phyloP scores from a whole-genome alignment of 1,284 basidiomycete species.

The Trametes polyzona region DNA sequence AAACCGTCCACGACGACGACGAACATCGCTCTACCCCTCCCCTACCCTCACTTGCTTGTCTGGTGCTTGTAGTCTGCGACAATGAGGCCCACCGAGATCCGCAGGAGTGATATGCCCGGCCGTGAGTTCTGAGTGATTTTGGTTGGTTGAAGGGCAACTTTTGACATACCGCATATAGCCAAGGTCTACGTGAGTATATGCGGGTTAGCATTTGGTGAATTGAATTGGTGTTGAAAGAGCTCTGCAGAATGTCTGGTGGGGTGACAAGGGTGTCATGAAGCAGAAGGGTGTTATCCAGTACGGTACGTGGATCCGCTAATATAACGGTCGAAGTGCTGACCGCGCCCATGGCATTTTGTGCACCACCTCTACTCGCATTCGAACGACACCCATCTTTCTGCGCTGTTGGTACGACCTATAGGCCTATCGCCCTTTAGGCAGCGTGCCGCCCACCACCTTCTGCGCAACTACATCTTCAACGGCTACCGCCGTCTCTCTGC shows the following conservation, averaged over 20 bases:
- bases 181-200: constrained; percentile 68
- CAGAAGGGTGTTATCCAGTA: constrained; percentile 85
- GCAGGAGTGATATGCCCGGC: constrained; percentile 80
- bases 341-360: too few relatives aligned
- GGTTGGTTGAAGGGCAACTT: neutral
- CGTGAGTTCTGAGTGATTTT: constrained; percentile 46
- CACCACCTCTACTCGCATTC: too few relatives aligned
- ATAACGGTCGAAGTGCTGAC: too few relatives aligned
- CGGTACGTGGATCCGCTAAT: constrained; percentile 67
- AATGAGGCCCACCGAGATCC: constrained; percentile 72
- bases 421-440: constrained; percentile 84
- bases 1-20: constrained; percentile 22
- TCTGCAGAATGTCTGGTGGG: constrained; percentile 90
- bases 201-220: neutral
- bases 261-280: constrained; percentile 69
- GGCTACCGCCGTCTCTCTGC: constrained; percentile 79
- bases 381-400: neutral
- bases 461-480: constrained; percentile 85
- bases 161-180: constrained; percentile 37
- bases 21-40: constrained; percentile 2
- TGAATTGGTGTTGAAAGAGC: too few relatives aligned
- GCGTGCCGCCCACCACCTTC: constrained; percentile 70
- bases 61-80: constrained; percentile 31
- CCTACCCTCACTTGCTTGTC: constrained; percentile 5
- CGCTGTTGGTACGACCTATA: constrained; percentile 40